Base-by-base conservation (phyloP, 2,329 filamentous ascomycete species). In the Amesomyces nigricolor region DNA sequence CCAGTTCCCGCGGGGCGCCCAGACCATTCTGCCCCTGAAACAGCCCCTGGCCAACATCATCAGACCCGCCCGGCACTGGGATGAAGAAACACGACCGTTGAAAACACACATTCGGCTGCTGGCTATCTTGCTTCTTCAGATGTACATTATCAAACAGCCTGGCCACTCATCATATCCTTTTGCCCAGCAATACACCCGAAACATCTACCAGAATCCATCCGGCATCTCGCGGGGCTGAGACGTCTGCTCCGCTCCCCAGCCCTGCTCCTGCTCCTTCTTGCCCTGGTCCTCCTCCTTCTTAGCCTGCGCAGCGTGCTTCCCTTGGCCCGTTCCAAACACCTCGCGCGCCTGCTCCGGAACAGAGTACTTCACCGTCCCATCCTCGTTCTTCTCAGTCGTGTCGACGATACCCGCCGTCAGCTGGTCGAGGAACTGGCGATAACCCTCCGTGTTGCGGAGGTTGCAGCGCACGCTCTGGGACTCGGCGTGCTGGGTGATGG, bases 401-500 rank as follows among this genome's bases (percentile, higher is more conserved):
- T 73, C 71, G 11, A 71, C 61, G 9, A 73, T 59, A 5, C 71
- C 72, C 22, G 65, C 72, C 3, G 73, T 74, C 10, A 77, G 58
- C 46, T 73, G 68, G 51, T 69, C 64, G 37, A 77, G 55, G 49
- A 72, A 72, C 16, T 62, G 59, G 19, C 67, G 64, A 55, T 70
- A 80, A 13, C 70, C 65, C 10, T 71, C 65, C 0, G 71, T 69
- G 3, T 74, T 62, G 4, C 75, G 73, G 26, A 81, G 70, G 6
- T 64, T 65, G 67, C 79, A 80, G 17, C 66, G 67, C 35, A 57
- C 62, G 2, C 70, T 68, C 51, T 70, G 72, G 1, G 73, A 70
- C 61, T 82, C 79, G 19, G 71, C 73, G 58, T 83, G 80, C 46
- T 72, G 69, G 3, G 75, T 71, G 32, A 81, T 71, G 2, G 74